phyloP scores from a whole-genome alignment of 805 yeast species.

The Tetrapisispora namnaoensis region DNA sequence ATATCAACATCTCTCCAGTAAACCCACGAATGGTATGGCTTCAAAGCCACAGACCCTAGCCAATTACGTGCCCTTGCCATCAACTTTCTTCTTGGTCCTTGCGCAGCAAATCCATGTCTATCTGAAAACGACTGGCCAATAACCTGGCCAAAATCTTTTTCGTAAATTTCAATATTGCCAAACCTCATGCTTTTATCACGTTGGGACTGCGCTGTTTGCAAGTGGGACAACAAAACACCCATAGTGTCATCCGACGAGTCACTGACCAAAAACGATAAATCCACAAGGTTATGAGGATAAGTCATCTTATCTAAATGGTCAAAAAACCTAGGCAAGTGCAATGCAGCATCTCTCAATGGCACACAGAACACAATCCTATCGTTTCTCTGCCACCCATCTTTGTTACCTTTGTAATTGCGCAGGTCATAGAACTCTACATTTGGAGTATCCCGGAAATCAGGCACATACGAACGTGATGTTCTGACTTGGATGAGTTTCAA shows the following conservation, averaged over 20 bases:
- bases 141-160: conserved; percentile 84
- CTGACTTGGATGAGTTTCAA: neutral
- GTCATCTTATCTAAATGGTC: conserved; percentile 69
- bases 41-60: conserved; percentile 62
- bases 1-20: conserved; percentile 87
- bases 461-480: conserved; percentile 25
- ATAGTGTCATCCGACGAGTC: conserved; percentile 87
- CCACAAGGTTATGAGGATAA: conserved; percentile 81
- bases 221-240: conserved; percentile 48
- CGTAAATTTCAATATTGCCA: conserved; percentile 79
- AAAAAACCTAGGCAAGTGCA: conserved; percentile 84
- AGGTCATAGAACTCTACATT: conserved; percentile 66
- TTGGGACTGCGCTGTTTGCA: conserved; percentile 56
- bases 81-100: conserved; percentile 71
- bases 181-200: conserved; percentile 53
- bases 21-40: conserved; percentile 84
- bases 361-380: conserved; percentile 80
- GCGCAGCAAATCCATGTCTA: conserved; percentile 76
- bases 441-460: conserved; percentile 28
- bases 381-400: conserved; percentile 67
- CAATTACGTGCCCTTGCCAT: conserved; percentile 87
- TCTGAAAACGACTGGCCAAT: conserved; percentile 82
- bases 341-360: conserved; percentile 86
- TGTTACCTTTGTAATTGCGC: conserved; percentile 50
- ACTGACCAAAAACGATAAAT: conserved; percentile 74